A percentile compares a stretch with the other conserved stretches of the same genome.
Conservation (phyloP, 1,139 yeast species). For the Chernovozyma aurita region DNA sequence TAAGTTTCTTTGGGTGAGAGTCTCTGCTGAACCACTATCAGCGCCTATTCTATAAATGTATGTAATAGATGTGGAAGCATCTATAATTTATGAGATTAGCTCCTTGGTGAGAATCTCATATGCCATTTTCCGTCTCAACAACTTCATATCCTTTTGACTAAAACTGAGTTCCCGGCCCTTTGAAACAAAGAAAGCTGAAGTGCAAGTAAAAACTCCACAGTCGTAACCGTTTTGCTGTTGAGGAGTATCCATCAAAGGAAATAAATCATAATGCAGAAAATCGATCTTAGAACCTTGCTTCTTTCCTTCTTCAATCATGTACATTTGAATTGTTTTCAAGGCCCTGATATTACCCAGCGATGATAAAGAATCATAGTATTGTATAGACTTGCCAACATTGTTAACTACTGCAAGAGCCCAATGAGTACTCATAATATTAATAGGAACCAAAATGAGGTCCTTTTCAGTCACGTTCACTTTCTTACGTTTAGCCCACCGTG, state of each 20-base stretch:
- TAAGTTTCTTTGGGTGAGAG: no score
- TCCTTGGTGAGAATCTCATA: slow-evolving; percentile 32
- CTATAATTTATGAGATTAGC: slow-evolving; percentile 6
- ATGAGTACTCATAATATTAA: slow-evolving; percentile 77
- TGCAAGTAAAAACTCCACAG: slow-evolving; percentile 92
- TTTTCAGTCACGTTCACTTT: slow-evolving; percentile 63
- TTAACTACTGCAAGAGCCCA: slow-evolving; percentile 91
- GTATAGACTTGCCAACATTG: slow-evolving; percentile 51
- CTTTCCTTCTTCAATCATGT: slow-evolving; percentile 55
- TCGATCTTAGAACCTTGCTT: slow-evolving; percentile 35
- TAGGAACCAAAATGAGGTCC: slow-evolving; percentile 73
- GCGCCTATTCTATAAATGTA: no score
- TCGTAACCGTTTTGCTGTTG: slow-evolving; percentile 88
- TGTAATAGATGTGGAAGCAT: slow-evolving; percentile 22
- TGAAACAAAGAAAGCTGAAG: slow-evolving; percentile 64
- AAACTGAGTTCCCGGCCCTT: slow-evolving; percentile 46
- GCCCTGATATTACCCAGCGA: slow-evolving; percentile 56
- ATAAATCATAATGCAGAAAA: slow-evolving; percentile 26
- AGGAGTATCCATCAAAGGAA: slow-evolving; percentile 53
- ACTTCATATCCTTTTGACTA: slow-evolving; percentile 66
- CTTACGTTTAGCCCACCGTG: slow-evolving; percentile 85
- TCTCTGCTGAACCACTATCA: no score
- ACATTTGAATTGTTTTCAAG: slow-evolving; percentile 50
- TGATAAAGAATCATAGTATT: slow-evolving; percentile 73
- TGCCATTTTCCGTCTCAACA: slow-evolving; percentile 69